phyloP scores from a whole-genome alignment of 352 stramenopile species.

The Phytopythium montanum region DNA sequence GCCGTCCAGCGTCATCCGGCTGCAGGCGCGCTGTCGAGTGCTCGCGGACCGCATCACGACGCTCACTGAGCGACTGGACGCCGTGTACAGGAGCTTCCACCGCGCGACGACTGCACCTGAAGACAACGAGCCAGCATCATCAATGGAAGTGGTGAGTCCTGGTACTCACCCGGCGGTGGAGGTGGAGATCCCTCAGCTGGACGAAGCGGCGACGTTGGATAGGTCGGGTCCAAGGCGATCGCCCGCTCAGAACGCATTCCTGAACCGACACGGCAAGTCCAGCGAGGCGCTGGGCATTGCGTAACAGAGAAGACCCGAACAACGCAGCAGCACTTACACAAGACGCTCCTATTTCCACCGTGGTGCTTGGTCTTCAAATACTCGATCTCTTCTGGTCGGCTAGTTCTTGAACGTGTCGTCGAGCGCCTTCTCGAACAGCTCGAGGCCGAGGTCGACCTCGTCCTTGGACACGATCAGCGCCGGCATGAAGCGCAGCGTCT shows the following conservation, averaged over 20 bases:
- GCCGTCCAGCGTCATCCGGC: slow-evolving; percentile 25
- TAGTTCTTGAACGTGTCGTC: slow-evolving; percentile 39
- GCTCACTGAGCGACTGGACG: slow-evolving; percentile 25
- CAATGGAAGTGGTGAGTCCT: too few relatives aligned
- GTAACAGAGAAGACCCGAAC: neutral
- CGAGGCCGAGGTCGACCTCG: slow-evolving; percentile 53
- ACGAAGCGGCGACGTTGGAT: neutral
- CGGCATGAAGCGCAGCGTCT: slow-evolving; percentile 93
- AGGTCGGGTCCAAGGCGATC: slow-evolving; percentile 22
- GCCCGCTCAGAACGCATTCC: slow-evolving; percentile 62
- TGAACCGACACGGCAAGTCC: slow-evolving; percentile 22
- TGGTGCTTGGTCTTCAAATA: neutral
- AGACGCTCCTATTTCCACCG: neutral
- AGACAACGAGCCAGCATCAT: neutral
- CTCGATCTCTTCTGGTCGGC: neutral
- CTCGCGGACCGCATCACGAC: slow-evolving; percentile 36
- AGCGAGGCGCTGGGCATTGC: neutral
- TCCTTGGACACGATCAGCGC: slow-evolving; percentile 85
- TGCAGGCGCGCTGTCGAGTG: slow-evolving; percentile 30
- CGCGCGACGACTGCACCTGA: neutral
- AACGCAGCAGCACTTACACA: neutral
- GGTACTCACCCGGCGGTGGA: neutral
- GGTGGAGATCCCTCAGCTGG: slow-evolving; percentile 2
- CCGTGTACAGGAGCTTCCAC: slow-evolving; percentile 27
- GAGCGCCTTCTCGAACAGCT: slow-evolving; percentile 58